Base-by-base conservation (phyloP, 202 grass and related monocot genomes). In the Cymbopogon flexuosus region DNA sequence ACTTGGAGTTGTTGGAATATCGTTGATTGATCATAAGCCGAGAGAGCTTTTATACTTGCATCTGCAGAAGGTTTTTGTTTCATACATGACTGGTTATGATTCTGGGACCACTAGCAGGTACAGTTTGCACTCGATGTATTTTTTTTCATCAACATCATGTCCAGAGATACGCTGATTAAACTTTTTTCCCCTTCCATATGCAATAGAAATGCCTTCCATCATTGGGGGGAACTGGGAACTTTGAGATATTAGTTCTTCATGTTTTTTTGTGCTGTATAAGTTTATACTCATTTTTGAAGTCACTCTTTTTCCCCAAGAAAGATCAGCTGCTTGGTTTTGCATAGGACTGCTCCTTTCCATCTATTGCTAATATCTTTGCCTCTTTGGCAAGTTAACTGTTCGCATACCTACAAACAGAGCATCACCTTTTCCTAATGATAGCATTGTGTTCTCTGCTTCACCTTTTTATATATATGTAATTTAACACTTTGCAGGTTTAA, bases 21-120 rank as follows among this genome's bases (percentile, higher is more conserved):
- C 92, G 81, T 82, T 98, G 83, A 93, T 98, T 79, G 95, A 98
- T 75, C 92, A 98, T 88, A 91, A 86, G 63, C 92, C 92, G 21
- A 93, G 81, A 77, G 95, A 98, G 60, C 79, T 98, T 85, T 81
- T 95, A 68, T 98, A 98, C 84, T 90, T 98, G 60, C 83, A 89
- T 79, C 76, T 98, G 73, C 89, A 94, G 79, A 95, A 79, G 84
- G 90, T 98, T 84, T 95, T 91, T 46, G 74, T 95, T 65, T 98
- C 95, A 40, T 98, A 98, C 81, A 85, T 87, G 81, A 88, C 88
- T 85, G 88, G 92, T 81, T 94, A 91, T 88, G 84, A 87, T 84
- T 88, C 84, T 80, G 95, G 95, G 70, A 88, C 82, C 79, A 93
- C 91, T 78, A 98, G 82, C 90, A 98, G 95, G 95, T 94, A 93